These are phyloP conservation scores for Intubia oerlemansii DNA, from an alignment of 2,329 filamentous ascomycete species.

Conservation along the genomic window DNA sequence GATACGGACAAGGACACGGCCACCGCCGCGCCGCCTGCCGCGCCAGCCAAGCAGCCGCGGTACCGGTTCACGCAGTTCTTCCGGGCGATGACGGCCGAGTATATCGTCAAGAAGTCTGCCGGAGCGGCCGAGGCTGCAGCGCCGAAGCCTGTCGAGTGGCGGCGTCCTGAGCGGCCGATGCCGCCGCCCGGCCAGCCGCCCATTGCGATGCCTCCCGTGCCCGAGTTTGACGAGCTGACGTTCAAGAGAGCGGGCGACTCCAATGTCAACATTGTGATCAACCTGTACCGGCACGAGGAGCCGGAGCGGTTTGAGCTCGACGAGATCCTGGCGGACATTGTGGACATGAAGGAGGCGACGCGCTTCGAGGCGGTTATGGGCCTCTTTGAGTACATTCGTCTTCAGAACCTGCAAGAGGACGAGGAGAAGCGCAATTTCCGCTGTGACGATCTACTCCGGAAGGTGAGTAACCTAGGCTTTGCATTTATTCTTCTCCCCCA, in stretches of 20 bases:
- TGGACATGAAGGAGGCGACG: conserved; percentile 74
- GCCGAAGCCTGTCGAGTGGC: conserved; percentile 51
- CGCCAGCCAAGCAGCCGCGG: conserved; percentile 14
- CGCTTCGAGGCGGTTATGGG: conserved; percentile 75
- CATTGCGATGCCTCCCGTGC: conserved; percentile 21
- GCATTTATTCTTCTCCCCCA: not conserved
- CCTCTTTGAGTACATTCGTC: conserved; percentile 85
- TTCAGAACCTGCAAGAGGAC: conserved; percentile 73
- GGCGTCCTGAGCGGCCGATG: conserved; percentile 44
- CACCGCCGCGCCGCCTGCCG: no score
- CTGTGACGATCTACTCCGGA: conserved; percentile 65
- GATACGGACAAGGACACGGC: conserved; percentile 30
- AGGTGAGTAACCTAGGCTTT: no score
- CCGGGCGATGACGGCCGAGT: conserved; percentile 54
- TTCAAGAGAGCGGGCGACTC: conserved; percentile 88
- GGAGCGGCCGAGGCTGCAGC: conserved; percentile 12
- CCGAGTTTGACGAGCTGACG: conserved; percentile 75
- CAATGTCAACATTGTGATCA: conserved; percentile 79
- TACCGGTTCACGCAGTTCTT: conserved; percentile 57
- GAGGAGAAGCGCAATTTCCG: conserved; percentile 86
- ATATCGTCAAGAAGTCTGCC: conserved; percentile 29
- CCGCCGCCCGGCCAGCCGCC: conserved; percentile 14
- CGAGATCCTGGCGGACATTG: conserved; percentile 56
- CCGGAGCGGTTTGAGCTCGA: conserved; percentile 71
- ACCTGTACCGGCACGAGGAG: conserved; percentile 62